Base-by-base conservation (phyloP, 2,329 filamentous ascomycete genomes). In the Pleomassaria siparia region DNA sequence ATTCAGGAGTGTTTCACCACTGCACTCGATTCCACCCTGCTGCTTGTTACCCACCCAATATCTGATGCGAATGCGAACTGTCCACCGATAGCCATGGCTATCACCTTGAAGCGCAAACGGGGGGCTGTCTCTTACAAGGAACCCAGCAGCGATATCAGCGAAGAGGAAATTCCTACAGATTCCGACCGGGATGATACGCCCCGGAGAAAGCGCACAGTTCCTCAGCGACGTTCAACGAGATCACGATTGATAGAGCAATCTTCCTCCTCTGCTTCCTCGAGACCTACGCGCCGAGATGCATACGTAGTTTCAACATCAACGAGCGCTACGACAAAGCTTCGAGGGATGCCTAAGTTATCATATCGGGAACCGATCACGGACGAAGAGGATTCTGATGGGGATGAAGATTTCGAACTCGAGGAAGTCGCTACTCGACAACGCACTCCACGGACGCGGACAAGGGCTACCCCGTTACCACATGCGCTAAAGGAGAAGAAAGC, bases 71-170 rank as follows among this genome's bases (percentile, higher is more conserved):
- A n/a, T n/a, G 25, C 29, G 26, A 5, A 40, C 16, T 26, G 20
- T 22, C 21, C 13, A 3, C 12, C 22, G n/a, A 16, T 45, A 16
- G 53, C 46, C 50, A 68, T 67, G 64, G 58, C 55, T 29, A 50
- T 58, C 15, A 59, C 56, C 30, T 53, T 64, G 46, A 70, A 70
- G 54, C 68, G 69, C 56, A 70, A 66, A 53, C 57, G 68, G 39
- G 63, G 53, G 37, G 50, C 61, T 36, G 58, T 71, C 33, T 71
- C 67, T 24, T 72, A 72, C 44, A 64, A 59, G 43, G 69, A 72
- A 46, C 62, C 62, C 26, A 70, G 64, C 45, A 69, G 60, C 45
- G 64, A 41, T n/a, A 20, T 29, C 8, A 35, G 32, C 16, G 37
- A 68, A 20, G 66, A 69, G 4, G 65, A 63, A 21, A 15, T 60